These are phyloP conservation scores for Calonectria honghensis DNA, from an alignment of 2,329 filamentous ascomycete species.

Conservation along the genomic window DNA sequence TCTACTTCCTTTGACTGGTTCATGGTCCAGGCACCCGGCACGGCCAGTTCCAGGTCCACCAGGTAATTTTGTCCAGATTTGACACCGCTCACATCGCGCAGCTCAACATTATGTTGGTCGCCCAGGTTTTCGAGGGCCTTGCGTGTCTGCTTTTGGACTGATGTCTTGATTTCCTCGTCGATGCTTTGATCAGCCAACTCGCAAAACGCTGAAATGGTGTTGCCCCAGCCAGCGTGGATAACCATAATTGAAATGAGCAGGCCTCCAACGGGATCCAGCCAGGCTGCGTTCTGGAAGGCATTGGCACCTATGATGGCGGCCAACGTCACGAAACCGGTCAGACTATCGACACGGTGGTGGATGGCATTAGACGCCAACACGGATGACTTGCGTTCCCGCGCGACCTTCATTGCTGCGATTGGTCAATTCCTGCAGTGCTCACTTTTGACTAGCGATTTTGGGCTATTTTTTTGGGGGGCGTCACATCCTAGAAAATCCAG, in stretches of 20 bases:
- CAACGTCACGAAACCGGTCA: conserved; percentile 95
- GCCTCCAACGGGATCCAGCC: conserved; percentile 96
- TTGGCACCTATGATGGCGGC: conserved; percentile 93
- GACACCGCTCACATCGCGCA: conserved; percentile 89
- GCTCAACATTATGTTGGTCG: conserved; percentile 76
- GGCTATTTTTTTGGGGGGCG: background rate
- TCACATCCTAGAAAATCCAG: conserved; percentile 12
- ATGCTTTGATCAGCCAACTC: conserved; percentile 95
- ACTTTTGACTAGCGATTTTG: conserved; percentile 25
- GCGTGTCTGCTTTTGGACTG: conserved; percentile 79
- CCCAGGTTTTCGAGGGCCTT: conserved; percentile 74
- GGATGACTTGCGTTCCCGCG: conserved; percentile 93
- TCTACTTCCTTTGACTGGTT: conserved; percentile 83
- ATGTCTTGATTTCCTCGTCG: conserved; percentile 86
- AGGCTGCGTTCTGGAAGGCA: conserved; percentile 87
- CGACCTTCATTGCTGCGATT: conserved; percentile 90
- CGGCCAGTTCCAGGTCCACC: conserved; percentile 90
- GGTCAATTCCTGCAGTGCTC: conserved; percentile 46
- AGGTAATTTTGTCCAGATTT: conserved; percentile 98
- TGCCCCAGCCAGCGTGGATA: conserved; percentile 90
- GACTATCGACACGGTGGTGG: conserved; percentile 96
- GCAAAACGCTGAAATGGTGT: conserved; percentile 86
- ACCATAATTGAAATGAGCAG: conserved; percentile 95
- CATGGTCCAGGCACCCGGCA: conserved; percentile 86
- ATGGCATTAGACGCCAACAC: conserved; percentile 97